phyloP scores from a whole-genome alignment of 169 alveolate species.

The Babesia bigemina region DNA sequence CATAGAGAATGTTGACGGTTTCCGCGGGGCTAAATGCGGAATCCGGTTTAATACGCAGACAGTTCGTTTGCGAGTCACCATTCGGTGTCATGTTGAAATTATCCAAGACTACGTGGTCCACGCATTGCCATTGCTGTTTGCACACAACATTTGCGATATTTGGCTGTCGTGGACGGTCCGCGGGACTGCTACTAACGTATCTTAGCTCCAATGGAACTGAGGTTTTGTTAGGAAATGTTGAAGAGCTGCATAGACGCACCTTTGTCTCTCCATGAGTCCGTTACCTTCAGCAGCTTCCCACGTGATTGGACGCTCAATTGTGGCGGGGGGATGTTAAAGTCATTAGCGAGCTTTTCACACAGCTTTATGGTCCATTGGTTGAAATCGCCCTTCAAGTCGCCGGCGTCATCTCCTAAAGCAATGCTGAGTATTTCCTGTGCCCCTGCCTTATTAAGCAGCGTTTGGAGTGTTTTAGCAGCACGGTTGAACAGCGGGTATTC shows the following conservation, averaged over 20 bases:
- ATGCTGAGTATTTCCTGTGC: constrained; percentile 53
- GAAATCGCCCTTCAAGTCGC: constrained; percentile 75
- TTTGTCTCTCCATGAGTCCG: constrained; percentile 56
- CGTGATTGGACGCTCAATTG: constrained; percentile 7
- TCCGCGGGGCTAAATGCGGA: constrained; percentile 73
- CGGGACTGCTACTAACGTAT: not conserved
- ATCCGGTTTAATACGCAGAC: constrained; percentile 24
- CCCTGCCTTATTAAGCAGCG: constrained; percentile 57
- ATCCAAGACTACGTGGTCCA: constrained; percentile 26
- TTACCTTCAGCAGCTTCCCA: not conserved
- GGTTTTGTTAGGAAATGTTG: not conserved
- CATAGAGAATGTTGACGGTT: constrained; percentile 68
- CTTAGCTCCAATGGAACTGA: constrained; percentile 47
- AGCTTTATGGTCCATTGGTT: constrained; percentile 69
- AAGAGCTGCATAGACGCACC: constrained; percentile 28
- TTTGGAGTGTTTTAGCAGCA: constrained; percentile 69
- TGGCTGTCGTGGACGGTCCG: not conserved
- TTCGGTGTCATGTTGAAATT: constrained; percentile 61
- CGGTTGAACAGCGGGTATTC: constrained; percentile 73
- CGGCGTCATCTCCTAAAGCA: constrained; percentile 75
- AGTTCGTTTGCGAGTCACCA: constrained; percentile 57
- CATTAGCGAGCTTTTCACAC: constrained; percentile 40
- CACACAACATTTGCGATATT: constrained; percentile 17
- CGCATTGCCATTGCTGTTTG: constrained; percentile 49
- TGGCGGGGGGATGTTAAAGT: constrained; percentile 1